Conservation (phyloP, 192 early-diverging fungal species). For the Rhizophlyctis rosea region DNA sequence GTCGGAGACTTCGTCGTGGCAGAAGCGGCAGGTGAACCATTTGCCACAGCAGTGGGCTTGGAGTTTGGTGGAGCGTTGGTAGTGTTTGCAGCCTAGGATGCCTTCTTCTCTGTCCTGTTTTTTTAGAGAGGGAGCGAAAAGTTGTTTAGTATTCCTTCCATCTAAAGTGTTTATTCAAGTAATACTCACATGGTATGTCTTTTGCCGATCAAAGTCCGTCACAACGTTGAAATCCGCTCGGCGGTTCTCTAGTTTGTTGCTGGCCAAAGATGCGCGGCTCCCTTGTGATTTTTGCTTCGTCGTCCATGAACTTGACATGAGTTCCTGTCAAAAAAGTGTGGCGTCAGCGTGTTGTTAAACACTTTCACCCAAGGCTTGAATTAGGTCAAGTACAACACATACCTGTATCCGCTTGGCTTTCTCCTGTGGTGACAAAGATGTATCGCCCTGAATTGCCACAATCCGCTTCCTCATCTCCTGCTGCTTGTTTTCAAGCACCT, state of each 20-base stretch:
- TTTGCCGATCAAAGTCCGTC: constrained; percentile 42
- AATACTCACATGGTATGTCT: constrained; percentile 38
- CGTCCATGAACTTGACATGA: constrained; percentile 46
- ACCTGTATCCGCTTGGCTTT: constrained; percentile 77
- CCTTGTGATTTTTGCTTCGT: constrained; percentile 37
- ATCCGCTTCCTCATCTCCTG: constrained; percentile 61
- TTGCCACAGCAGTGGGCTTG: constrained; percentile 72
- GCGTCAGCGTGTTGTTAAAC: not conserved
- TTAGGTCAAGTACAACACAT: constrained; percentile 1
- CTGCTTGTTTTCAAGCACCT: constrained; percentile 21
- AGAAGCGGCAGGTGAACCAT: constrained; percentile 74
- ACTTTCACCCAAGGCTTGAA: not conserved
- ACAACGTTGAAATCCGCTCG: constrained; percentile 33
- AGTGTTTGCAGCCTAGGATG: constrained; percentile 76
- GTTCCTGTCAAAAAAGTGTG: constrained; percentile 33
- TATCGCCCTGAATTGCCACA: constrained; percentile 59
- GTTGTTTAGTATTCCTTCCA: not conserved
- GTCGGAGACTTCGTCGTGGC: constrained; percentile 65
- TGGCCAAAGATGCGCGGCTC: constrained; percentile 19
- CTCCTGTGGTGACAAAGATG: constrained; percentile 42
- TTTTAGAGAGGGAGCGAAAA: not conserved
- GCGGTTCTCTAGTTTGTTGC: constrained; percentile 35
- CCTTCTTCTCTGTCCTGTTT: constrained; percentile 47
- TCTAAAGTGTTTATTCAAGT: not conserved
- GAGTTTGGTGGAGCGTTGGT: constrained; percentile 68